Evolutionary conservation across 306 rosid genomes (phyloP).

Genomic region (Quercus ilex): DNA sequence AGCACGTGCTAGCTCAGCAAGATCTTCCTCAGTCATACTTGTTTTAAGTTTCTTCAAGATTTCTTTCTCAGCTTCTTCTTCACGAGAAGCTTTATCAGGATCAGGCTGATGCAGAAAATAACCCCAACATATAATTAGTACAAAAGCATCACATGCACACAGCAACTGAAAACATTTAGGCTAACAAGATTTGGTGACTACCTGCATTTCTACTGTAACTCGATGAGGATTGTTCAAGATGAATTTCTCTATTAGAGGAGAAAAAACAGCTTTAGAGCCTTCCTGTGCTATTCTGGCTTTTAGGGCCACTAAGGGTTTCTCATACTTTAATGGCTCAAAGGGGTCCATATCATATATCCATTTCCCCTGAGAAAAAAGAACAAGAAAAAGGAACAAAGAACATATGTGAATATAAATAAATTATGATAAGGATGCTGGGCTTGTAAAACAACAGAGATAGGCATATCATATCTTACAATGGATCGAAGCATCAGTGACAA

Average conservation of each 20-base stretch:
- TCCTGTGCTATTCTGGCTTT: slow-evolving; percentile 81
- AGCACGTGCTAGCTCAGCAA: slow-evolving; percentile 80
- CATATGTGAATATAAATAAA: slow-evolving; percentile 13
- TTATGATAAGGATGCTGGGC: slow-evolving; percentile 1
- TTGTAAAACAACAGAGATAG: slow-evolving; percentile 5
- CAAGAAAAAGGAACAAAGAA: slow-evolving; percentile 17
- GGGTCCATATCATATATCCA: slow-evolving; percentile 99
- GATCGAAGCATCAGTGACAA: slow-evolving; percentile 95
- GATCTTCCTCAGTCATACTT: slow-evolving; percentile 86
- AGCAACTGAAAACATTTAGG: background rate
- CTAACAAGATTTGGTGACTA: slow-evolving; percentile 20
- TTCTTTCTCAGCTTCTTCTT: slow-evolving; percentile 80
- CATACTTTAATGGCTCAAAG: slow-evolving; percentile 88
- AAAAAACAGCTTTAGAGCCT: slow-evolving; percentile 86
- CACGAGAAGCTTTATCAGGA: slow-evolving; percentile 81
- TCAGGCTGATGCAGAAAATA: slow-evolving; percentile 70
- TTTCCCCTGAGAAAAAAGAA: slow-evolving; percentile 62
- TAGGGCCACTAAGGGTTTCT: slow-evolving; percentile 80
- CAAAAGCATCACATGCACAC: slow-evolving; percentile 18
- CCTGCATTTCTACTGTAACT: slow-evolving; percentile 98
- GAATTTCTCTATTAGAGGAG: slow-evolving; percentile 83
- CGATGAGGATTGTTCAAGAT: slow-evolving; percentile 82
- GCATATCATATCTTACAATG: slow-evolving; percentile 54
- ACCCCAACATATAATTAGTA: slow-evolving; percentile 15
- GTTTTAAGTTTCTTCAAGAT: slow-evolving; percentile 68